Evolutionary conservation across 371 early-diverging fungal genomes (phyloP).

Genomic region (Aphelidium insulamus): DNA sequence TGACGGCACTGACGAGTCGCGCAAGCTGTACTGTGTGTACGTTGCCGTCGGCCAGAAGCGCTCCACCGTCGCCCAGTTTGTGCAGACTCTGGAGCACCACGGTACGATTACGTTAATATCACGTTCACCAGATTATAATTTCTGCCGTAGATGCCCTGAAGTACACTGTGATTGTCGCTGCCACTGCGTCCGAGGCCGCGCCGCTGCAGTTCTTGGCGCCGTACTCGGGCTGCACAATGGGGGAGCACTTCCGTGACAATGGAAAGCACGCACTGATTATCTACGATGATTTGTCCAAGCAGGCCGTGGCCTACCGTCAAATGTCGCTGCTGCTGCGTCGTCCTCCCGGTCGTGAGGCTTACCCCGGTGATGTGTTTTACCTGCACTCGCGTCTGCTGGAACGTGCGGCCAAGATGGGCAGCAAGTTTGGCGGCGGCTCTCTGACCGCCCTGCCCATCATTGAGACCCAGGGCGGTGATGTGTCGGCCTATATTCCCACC

Average conservation of each 20-base stretch:
- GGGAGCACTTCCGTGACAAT: conserved; percentile 94
- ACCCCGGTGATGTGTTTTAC: conserved; percentile 95
- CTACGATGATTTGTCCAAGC: conserved; percentile 93
- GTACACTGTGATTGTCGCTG: conserved; percentile 86
- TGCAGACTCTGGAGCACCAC: conserved; percentile 79
- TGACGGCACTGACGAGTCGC: conserved; percentile 53
- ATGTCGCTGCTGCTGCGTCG: conserved; percentile 90
- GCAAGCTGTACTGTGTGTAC: conserved; percentile 90
- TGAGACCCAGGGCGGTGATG: conserved; percentile 96
- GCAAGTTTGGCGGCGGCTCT: conserved; percentile 71
- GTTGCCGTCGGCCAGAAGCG: conserved; percentile 92
- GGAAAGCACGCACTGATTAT: conserved; percentile 87
- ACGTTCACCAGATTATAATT: not conserved
- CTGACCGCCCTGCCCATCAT: conserved; percentile 90
- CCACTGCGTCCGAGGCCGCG: conserved; percentile 88
- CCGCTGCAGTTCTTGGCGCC: conserved; percentile 91
- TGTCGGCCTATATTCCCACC: conserved; percentile 93
- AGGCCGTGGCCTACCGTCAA: conserved; percentile 94
- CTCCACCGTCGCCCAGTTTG: conserved; percentile 90
- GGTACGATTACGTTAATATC: conserved; percentile 8
- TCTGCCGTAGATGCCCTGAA: conserved; percentile 46
- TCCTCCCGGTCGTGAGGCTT: conserved; percentile 94
- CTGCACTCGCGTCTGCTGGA: conserved; percentile 88
- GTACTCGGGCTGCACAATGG: conserved; percentile 86
- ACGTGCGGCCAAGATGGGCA: conserved; percentile 93